Evolutionary conservation across 2,329 filamentous ascomycete genomes (phyloP).

Genomic region (Hypoxylon sp.): DNA sequence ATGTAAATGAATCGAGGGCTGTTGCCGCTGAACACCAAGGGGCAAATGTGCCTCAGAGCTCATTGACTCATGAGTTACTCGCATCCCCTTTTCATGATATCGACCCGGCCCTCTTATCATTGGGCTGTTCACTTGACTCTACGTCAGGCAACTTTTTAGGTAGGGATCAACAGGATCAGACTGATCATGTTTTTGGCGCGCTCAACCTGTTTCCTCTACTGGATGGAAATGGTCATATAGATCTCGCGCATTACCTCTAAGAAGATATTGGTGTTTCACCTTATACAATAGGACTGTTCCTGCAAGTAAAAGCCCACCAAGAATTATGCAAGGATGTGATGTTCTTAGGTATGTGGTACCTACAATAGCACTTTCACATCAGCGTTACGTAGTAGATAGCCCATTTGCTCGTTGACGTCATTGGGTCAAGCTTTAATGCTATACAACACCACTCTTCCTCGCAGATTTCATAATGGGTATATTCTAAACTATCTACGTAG

Average conservation of each 20-base stretch:
- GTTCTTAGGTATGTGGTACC: not conserved
- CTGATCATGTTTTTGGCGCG: conserved; percentile 60
- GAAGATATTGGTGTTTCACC: not conserved
- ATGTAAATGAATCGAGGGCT: conserved; percentile 1
- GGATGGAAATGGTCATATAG: conserved; percentile 68
- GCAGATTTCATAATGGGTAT: not conserved
- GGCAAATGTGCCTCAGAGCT: conserved; percentile 7
- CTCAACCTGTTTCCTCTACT: conserved; percentile 68
- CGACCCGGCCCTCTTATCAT: conserved; percentile 48
- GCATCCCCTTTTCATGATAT: conserved; percentile 41
- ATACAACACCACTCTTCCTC: not conserved
- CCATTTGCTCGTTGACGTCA: conserved; percentile 41
- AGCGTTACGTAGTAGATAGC: conserved; percentile 29
- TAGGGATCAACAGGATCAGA: conserved; percentile 57
- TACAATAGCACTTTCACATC: conserved; percentile 18
- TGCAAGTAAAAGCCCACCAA: not conserved
- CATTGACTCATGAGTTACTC: conserved; percentile 13
- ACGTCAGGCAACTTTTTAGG: conserved; percentile 53
- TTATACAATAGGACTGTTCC: not conserved
- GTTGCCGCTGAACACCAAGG: conserved; percentile 1
- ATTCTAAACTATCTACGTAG: no score
- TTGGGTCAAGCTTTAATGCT: conserved; percentile 1
- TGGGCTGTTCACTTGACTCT: conserved; percentile 40
- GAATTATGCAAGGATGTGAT: not conserved
- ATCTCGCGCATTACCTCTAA: conserved; percentile 58